Evolutionary conservation across 2,329 filamentous ascomycete genomes (phyloP).

Genomic region (Aspergillus hiratsukae): DNA sequence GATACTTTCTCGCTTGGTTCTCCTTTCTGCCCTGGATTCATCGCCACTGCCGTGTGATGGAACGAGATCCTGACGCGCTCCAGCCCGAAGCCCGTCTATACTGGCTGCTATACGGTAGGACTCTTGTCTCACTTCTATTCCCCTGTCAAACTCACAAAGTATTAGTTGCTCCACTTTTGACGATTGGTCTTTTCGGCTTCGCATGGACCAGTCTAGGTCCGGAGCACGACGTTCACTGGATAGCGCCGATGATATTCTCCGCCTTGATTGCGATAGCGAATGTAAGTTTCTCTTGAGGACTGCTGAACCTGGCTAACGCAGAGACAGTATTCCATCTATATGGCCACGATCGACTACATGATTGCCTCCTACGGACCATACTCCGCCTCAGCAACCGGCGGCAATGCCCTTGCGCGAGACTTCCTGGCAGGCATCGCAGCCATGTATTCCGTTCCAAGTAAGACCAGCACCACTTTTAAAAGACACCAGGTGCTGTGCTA

Average conservation of each 20-base stretch:
- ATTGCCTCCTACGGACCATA: slow-evolving; percentile 69
- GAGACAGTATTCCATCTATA: slow-evolving; percentile 59
- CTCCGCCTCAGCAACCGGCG: slow-evolving; percentile 69
- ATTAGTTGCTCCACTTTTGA: slow-evolving; percentile 55
- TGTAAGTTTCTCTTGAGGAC: not conserved
- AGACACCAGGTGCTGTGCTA: not conserved
- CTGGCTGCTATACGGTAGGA: not conserved
- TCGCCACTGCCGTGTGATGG: slow-evolving; percentile 36
- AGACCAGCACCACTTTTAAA: not conserved
- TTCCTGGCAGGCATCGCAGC: slow-evolving; percentile 69
- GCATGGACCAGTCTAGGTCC: slow-evolving; percentile 64
- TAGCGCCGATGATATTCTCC: slow-evolving; percentile 62
- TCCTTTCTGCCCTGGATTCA: slow-evolving; percentile 50
- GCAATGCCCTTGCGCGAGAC: slow-evolving; percentile 70
- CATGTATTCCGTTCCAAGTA: slow-evolving; percentile 58
- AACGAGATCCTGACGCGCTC: slow-evolving; percentile 2
- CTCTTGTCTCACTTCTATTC: not conserved
- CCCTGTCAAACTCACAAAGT: slow-evolving; percentile 25
- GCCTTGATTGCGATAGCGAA: slow-evolving; percentile 68
- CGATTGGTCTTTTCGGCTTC: slow-evolving; percentile 66
- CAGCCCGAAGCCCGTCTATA: not conserved
- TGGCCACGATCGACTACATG: slow-evolving; percentile 76
- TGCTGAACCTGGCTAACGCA: not conserved
- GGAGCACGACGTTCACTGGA: slow-evolving; percentile 59
- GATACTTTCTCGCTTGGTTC: slow-evolving; percentile 53